These are phyloP conservation scores for Karstenula rhodostoma DNA, from an alignment of 2,329 filamentous ascomycete species.

Conservation along the genomic window DNA sequence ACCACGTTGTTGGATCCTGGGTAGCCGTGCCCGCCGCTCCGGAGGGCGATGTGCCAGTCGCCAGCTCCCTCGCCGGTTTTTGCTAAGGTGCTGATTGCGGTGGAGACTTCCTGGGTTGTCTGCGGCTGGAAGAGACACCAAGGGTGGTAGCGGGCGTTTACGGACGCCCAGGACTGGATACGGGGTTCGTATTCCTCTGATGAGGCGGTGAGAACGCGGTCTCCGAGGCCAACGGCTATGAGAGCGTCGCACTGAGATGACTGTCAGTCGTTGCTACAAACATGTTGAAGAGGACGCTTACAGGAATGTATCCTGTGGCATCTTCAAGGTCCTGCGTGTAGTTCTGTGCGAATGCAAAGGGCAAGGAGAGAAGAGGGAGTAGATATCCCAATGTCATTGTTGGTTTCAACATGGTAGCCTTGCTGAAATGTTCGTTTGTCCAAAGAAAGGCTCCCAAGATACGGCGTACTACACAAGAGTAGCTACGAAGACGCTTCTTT, in stretches of 20 bases:
- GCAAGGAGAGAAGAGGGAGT: not conserved
- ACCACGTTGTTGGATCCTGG: conserved; percentile 28
- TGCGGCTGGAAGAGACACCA: conserved; percentile 37
- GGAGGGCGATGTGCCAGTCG: conserved; percentile 27
- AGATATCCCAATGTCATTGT: not conserved
- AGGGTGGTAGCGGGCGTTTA: conserved; percentile 27
- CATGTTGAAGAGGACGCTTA: not conserved
- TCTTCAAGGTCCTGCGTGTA: not conserved
- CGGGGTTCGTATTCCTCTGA: conserved; percentile 19
- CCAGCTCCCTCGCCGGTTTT: conserved; percentile 4
- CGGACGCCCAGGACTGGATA: conserved; percentile 23
- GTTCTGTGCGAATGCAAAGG: not conserved
- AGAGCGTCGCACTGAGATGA: conserved; percentile 21
- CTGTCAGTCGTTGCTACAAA: not conserved
- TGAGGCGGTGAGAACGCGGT: conserved; percentile 18
- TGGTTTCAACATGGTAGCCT: not conserved
- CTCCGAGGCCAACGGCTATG: conserved; percentile 12
- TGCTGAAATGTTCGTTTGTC: too few relatives aligned
- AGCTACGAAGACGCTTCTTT: not conserved
- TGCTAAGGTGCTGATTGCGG: conserved; percentile 23
- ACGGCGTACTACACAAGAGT: not conserved
- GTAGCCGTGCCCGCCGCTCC: conserved; percentile 27
- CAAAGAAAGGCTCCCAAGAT: too few relatives aligned
- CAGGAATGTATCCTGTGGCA: not conserved
- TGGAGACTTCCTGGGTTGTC: conserved; percentile 32